phyloP scores from a whole-genome alignment of 352 stramenopile species.

The Globisporangium barbulae region DNA sequence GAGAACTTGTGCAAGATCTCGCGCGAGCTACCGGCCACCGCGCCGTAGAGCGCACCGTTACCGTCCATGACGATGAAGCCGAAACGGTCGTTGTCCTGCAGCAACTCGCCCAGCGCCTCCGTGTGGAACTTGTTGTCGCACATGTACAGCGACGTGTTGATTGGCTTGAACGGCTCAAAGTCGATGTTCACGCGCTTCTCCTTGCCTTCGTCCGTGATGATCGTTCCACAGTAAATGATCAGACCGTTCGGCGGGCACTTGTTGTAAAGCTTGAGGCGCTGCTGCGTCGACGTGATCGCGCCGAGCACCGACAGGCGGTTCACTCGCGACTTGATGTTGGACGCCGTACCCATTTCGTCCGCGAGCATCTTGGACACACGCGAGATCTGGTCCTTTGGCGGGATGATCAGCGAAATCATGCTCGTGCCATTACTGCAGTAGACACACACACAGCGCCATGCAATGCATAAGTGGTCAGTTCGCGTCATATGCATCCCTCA shows the following conservation, averaged over 20 bases:
- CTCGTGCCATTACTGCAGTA: constrained; percentile 95
- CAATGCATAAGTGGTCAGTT: not conserved
- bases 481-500: not conserved
- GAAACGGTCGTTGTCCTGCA: constrained; percentile 99
- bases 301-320: constrained; percentile 98
- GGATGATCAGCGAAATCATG: constrained; percentile 99
- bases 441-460: constrained; percentile 7
- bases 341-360: constrained; percentile 99
- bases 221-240: constrained; percentile 99
- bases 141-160: constrained; percentile 99
- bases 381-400: constrained; percentile 97
- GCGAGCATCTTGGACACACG: constrained; percentile 98
- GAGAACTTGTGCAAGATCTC: constrained; percentile 95
- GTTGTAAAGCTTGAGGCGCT: constrained; percentile 99
- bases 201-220: constrained; percentile 99
- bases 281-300: constrained; percentile 99
- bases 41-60: constrained; percentile 98
- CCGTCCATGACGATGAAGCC: constrained; percentile 99
- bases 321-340: constrained; percentile 99
- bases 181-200: constrained; percentile 99
- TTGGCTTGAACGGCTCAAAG: constrained; percentile 99
- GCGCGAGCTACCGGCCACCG: constrained; percentile 92
- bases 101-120: constrained; percentile 96
- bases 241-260: constrained; percentile 96
- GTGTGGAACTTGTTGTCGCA: constrained; percentile 99